Conservation (phyloP, 805 yeast species). For the Candida hungchunana region DNA sequence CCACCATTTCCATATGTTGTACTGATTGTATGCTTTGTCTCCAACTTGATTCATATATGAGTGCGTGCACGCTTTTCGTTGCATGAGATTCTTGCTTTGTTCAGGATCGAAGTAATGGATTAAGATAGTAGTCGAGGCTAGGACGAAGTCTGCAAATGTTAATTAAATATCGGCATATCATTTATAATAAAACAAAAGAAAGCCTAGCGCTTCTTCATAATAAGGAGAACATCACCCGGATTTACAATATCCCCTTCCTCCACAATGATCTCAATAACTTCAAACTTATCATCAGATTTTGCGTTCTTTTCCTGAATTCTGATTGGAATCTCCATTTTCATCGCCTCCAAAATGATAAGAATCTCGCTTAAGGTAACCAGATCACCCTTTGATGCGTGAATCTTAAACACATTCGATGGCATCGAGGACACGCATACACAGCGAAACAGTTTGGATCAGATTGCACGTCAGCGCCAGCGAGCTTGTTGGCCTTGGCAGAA, state of each 20-base stretch:
- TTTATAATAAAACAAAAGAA: too few relatives aligned
- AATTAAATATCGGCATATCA: too few relatives aligned
- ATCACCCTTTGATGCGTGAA: conserved; percentile 65
- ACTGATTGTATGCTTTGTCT: too few relatives aligned
- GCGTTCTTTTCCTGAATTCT: conserved; percentile 69
- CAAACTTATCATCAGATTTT: conserved; percentile 64
- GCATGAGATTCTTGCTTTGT: too few relatives aligned
- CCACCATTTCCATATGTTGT: too few relatives aligned
- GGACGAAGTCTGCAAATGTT: too few relatives aligned
- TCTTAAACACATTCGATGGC: conserved; percentile 37
- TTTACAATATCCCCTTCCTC: conserved; percentile 88
- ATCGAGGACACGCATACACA: conserved; percentile 97
- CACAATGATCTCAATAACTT: conserved; percentile 88
- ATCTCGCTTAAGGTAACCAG: conserved; percentile 68
- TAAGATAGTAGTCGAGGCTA: too few relatives aligned
- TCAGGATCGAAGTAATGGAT: too few relatives aligned
- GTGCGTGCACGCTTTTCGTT: too few relatives aligned
- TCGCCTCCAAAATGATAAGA: conserved; percentile 87
- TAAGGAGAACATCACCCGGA: background rate
- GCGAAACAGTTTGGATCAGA: conserved; percentile 76
- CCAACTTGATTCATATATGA: too few relatives aligned
- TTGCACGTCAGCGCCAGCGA: conserved; percentile 75
- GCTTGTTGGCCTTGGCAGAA: conserved; percentile 49
- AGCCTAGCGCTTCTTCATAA: conserved; percentile 2
- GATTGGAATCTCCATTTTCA: conserved; percentile 91